These are phyloP conservation scores for Komagataella pastoris DNA, from an alignment of 805 yeast species.

Conservation along the genomic window DNA sequence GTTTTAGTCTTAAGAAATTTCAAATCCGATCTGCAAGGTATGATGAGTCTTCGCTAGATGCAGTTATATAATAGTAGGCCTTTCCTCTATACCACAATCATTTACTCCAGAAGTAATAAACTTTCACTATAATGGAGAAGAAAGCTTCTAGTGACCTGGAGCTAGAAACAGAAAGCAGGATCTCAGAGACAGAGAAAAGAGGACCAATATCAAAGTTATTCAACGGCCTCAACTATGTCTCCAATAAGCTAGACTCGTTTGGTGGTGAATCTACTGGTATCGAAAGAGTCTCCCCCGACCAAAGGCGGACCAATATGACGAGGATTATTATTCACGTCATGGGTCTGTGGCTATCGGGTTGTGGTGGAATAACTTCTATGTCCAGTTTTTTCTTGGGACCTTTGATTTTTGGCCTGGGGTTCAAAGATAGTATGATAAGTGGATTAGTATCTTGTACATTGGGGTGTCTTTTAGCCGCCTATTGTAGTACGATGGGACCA, in stretches of 20 bases:
- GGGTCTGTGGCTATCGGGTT: slow-evolving; percentile 76
- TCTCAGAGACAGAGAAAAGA: not conserved
- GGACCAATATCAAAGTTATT: not conserved
- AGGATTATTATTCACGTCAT: slow-evolving; percentile 27
- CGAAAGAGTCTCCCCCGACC: slow-evolving; percentile 58
- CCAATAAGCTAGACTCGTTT: slow-evolving; percentile 30
- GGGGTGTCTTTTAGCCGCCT: slow-evolving; percentile 72
- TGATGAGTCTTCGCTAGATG: not conserved
- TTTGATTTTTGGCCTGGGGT: slow-evolving; percentile 52
- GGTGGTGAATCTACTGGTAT: slow-evolving; percentile 74
- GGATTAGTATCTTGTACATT: slow-evolving; percentile 52
- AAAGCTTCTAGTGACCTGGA: not conserved
- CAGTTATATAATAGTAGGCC: not conserved
- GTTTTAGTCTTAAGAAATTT: not conserved
- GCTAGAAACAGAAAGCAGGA: not conserved
- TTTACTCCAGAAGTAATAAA: not conserved
- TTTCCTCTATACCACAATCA: not conserved
- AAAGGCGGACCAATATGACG: slow-evolving; percentile 15
- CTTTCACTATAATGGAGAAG: not conserved
- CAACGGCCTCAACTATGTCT: slow-evolving; percentile 8
- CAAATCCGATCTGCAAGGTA: not conserved
- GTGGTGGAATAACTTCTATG: slow-evolving; percentile 86
- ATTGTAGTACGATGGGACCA: slow-evolving; percentile 82
- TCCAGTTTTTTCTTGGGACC: slow-evolving; percentile 74
- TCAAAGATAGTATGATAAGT: slow-evolving; percentile 44